Conservation (phyloP, 768 basidiomycete genomes). For the Mycena pura region DNA sequence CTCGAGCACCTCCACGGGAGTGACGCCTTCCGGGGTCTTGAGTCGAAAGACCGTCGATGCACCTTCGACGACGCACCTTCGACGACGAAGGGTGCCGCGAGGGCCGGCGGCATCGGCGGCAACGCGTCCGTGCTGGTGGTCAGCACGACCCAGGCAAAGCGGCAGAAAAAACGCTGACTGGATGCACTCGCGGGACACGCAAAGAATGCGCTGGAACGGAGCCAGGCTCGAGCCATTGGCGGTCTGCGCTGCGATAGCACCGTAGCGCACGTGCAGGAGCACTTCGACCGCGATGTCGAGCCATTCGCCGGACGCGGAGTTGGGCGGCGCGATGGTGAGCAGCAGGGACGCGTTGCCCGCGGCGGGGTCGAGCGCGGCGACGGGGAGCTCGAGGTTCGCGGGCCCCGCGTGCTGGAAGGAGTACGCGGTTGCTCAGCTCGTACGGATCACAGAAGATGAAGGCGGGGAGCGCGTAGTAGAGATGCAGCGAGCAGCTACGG, state of each 20-base stretch:
- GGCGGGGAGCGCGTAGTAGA: slow-evolving; percentile 48
- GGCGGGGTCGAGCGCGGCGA: slow-evolving; percentile 32
- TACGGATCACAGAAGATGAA: slow-evolving; percentile 56
- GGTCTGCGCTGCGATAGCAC: slow-evolving; percentile 33
- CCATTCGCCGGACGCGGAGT: slow-evolving; percentile 19
- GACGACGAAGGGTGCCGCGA: slow-evolving; percentile 32
- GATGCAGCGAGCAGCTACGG: slow-evolving; percentile 44
- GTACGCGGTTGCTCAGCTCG: slow-evolving; percentile 52
- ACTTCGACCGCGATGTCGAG: slow-evolving; percentile 44
- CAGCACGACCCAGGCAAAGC: not conserved
- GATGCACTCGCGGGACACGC: slow-evolving; percentile 41
- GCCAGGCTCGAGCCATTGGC: no score
- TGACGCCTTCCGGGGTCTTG: not conserved
- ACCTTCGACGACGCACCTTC: no score
- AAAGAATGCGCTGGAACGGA: slow-evolving; percentile 41
- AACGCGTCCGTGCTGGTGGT: not conserved
- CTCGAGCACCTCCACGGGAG: slow-evolving; percentile 30
- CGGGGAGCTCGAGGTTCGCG: slow-evolving; percentile 54
- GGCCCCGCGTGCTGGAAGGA: slow-evolving; percentile 49
- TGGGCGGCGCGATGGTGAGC: slow-evolving; percentile 29
- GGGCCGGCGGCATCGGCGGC: slow-evolving; percentile 11
- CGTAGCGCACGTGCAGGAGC: slow-evolving; percentile 57
- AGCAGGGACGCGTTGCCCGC: slow-evolving; percentile 33
- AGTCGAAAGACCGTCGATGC: not conserved
- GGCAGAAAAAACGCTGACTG: slow-evolving; percentile 15